Evolutionary conservation across 371 early-diverging fungal species (phyloP).

Genomic region (Mucor sp.): DNA sequence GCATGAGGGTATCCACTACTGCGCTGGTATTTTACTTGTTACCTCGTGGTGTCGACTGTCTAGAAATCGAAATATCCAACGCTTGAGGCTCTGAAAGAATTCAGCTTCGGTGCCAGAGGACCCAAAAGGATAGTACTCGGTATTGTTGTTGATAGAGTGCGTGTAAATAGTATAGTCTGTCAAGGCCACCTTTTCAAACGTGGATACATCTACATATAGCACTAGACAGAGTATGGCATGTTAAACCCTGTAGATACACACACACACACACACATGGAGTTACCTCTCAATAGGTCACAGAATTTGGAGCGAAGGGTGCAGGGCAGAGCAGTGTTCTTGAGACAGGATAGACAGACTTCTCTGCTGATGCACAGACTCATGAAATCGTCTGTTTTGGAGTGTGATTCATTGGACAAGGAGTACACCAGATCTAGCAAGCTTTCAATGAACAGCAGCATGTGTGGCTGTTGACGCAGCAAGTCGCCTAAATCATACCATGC

Average conservation of each 20-base stretch:
- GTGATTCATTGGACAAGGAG: slow-evolving; percentile 22
- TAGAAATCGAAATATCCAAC: slow-evolving; percentile 33
- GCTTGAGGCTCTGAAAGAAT: slow-evolving; percentile 32
- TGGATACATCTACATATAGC: slow-evolving; percentile 27
- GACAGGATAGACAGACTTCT: slow-evolving; percentile 41
- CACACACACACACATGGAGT: no score
- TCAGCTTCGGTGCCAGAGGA: slow-evolving; percentile 19
- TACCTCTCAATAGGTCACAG: slow-evolving; percentile 51
- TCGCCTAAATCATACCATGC: slow-evolving; percentile 27
- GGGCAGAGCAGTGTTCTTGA: slow-evolving; percentile 43
- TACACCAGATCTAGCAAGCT: slow-evolving; percentile 25
- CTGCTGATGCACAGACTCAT: slow-evolving; percentile 29
- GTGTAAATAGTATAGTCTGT: slow-evolving; percentile 37
- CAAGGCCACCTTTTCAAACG: slow-evolving; percentile 28
- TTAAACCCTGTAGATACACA: no score
- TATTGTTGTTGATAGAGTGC: slow-evolving; percentile 16
- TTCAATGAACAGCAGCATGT: slow-evolving; percentile 14
- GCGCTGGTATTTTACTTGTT: not conserved
- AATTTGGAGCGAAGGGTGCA: slow-evolving; percentile 36
- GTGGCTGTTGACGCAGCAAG: slow-evolving; percentile 11
- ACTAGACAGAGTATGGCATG: slow-evolving; percentile 4
- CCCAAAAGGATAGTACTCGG: slow-evolving; percentile 28
- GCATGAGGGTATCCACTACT: not conserved
- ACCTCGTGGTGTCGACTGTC: slow-evolving; percentile 29
- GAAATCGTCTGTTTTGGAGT: slow-evolving; percentile 11